phyloP scores from a whole-genome alignment of 495 filamentous ascomycete genomes.

The Evansstolkia leycettana region DNA sequence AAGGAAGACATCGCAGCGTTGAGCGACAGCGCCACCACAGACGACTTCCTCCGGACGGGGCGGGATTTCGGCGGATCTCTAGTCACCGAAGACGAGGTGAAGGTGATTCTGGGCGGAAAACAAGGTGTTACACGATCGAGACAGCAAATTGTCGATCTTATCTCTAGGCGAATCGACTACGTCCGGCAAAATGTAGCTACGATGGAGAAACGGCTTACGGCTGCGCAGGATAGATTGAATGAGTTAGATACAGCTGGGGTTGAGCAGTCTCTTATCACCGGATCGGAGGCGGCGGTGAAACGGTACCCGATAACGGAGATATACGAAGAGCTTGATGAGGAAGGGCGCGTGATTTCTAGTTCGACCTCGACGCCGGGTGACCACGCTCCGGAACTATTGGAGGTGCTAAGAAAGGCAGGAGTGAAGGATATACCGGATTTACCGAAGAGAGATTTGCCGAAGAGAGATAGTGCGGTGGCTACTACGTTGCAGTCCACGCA shows the following conservation, averaged over 20 bases:
- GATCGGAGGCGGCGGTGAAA: constrained; percentile 4
- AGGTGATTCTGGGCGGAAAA: constrained; percentile 20
- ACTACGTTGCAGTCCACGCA: too few species aligned
- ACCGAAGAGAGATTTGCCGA: constrained; percentile 1
- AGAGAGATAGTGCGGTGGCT: too few species aligned
- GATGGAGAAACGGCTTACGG: constrained; percentile 54
- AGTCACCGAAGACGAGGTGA: constrained; percentile 44
- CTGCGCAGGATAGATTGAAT: constrained; percentile 54
- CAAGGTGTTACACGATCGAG: constrained; percentile 23
- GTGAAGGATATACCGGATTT: constrained; percentile 36
- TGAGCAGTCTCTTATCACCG: too few species aligned
- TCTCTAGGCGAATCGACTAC: constrained; percentile 74
- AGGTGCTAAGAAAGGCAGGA: constrained; percentile 60
- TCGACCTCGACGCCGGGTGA: constrained; percentile 48
- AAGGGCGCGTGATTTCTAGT: constrained; percentile 68
- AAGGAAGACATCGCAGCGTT: constrained; percentile 60
- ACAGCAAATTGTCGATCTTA: constrained; percentile 55
- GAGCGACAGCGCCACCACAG: constrained; percentile 30
- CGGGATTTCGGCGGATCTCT: constrained; percentile 37
- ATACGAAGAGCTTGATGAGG: constrained; percentile 81
- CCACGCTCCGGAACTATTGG: constrained; percentile 46
- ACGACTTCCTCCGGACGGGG: constrained; percentile 40
- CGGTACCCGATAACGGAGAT: constrained; percentile 54
- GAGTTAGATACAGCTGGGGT: constrained; percentile 27
- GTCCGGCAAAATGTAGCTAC: constrained; percentile 62